Evolutionary conservation across 495 filamentous ascomycete species (phyloP), one percentile per base, ranked within the genome.

Genomic region (Daldinia grandis): DNA sequence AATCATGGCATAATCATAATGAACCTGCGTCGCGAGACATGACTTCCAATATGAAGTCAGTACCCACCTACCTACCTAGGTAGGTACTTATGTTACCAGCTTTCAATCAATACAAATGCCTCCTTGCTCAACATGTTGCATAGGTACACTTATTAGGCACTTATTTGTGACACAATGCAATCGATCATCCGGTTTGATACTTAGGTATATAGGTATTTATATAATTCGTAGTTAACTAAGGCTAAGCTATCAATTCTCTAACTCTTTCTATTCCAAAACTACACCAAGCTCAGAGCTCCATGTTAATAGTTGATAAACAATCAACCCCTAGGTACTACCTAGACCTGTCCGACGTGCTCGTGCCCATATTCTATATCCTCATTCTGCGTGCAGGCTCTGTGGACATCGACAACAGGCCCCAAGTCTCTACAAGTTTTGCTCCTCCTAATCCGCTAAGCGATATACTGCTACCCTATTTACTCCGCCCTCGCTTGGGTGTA

Each of bases 231-330:
- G 35, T 66, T 19, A 40, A 12, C 31, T 57, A 1, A 57, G n/a
- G 10, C 12, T 27, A n/a, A n/a, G n/a, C n/a, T 59, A 27, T 38
- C 61, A 55, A 47, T 69, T 38, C 59, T 62, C 54, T 47, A 24
- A 51, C 24, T 54, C 66, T 58, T 53, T 47, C 66, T 59, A 64
- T 54, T 54, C 60, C 54, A 55, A 64, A 64, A 59, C 54, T 54
- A 53, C 40, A 53, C 60, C 66, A 59, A 63, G 27, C 35, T 37
- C 42, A 42, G 27, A 17, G 19, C 40, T 55, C 55, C n/a, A 38
- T 56, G 35, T 25, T 31, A 35, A 56, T 33, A 35, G n/a, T 35
- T 21, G 31, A 24, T 38, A 37, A 12, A 4, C 33, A 35, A 57
- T 38, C 54, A 19, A 33, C 33, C 54, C 54, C 3, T 4, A n/a